Percentiles rank a stretch among this genome's conserved stretches.
phyloP scores from a whole-genome alignment of 2,329 filamentous ascomycete genomes.

The Ceratocystis alfenasii region DNA sequence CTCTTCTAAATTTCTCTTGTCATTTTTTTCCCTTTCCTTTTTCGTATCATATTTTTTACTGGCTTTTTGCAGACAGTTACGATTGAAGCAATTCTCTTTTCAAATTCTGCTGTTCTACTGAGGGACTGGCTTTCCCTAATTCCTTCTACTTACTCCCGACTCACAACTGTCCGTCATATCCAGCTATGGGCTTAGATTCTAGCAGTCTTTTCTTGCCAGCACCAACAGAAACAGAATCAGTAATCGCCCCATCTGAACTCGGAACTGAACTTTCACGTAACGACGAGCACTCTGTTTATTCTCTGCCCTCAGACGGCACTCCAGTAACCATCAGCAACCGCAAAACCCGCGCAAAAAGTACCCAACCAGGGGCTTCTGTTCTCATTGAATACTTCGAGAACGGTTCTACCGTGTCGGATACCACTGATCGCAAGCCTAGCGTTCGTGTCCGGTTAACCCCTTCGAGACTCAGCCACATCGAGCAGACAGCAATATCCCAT shows the following conservation, averaged over 20 bases:
- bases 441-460: constrained; percentile 71
- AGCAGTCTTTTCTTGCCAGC: constrained; percentile 57
- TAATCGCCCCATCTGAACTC: constrained; percentile 43
- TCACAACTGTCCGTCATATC: neutral
- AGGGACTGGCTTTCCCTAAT: constrained; percentile 3
- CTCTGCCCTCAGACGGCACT: constrained; percentile 73
- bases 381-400: constrained; percentile 91
- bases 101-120: neutral
- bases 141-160: constrained; percentile 22
- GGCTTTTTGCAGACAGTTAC: neutral
- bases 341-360: constrained; percentile 27
- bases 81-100: neutral
- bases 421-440: constrained; percentile 61
- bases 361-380: constrained; percentile 70
- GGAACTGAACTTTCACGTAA: constrained; percentile 58
- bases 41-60: neutral
- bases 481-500: constrained; percentile 69
- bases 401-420: constrained; percentile 37
- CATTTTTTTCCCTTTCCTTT: neutral
- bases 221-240: constrained; percentile 50
- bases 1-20: neutral
- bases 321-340: constrained; percentile 81
- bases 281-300: constrained; percentile 62
- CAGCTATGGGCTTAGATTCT: constrained; percentile 42
- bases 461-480: constrained; percentile 55